Evolutionary conservation across 2,329 filamentous ascomycete genomes (phyloP).

Genomic region (Microcera coccophila): DNA sequence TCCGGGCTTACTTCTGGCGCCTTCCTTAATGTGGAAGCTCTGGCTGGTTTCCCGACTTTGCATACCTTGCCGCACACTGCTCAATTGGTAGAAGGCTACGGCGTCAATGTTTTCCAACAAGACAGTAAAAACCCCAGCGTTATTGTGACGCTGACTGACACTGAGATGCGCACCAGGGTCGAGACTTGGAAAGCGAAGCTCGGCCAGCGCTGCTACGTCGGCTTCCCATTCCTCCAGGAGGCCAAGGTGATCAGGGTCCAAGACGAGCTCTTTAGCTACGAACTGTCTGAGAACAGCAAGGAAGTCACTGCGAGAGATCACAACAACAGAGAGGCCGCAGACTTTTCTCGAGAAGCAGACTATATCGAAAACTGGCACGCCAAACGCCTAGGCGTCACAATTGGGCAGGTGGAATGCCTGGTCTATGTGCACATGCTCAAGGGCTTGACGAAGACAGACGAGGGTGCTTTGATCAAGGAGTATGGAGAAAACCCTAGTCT

Average conservation of each 20-base stretch:
- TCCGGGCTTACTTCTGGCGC: conserved; percentile 81
- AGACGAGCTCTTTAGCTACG: conserved; percentile 90
- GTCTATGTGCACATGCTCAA: conserved; percentile 92
- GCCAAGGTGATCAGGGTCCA: conserved; percentile 85
- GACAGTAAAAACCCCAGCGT: conserved; percentile 97
- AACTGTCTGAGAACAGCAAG: conserved; percentile 60
- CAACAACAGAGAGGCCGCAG: conserved; percentile 68
- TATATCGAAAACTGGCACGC: conserved; percentile 84
- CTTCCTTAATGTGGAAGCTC: conserved; percentile 73
- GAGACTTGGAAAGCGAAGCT: conserved; percentile 74
- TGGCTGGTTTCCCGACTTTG: conserved; percentile 90
- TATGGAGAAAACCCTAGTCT: conserved; percentile 82
- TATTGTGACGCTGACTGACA: conserved; percentile 77
- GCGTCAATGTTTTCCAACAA: conserved; percentile 90
- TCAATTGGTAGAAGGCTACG: conserved; percentile 66
- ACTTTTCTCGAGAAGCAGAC: conserved; percentile 79
- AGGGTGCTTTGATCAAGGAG: conserved; percentile 87
- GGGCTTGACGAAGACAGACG: conserved; percentile 83
- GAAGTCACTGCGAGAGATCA: conserved; percentile 69
- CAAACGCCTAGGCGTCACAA: conserved; percentile 83
- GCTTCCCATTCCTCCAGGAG: conserved; percentile 93
- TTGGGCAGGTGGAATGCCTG: conserved; percentile 81
- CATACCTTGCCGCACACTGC: conserved; percentile 82
- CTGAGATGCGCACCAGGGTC: conserved; percentile 65
- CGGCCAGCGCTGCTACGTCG: conserved; percentile 82